Conservation (phyloP, 1,284 basidiomycete species). For the Polyporus tsugae region DNA sequence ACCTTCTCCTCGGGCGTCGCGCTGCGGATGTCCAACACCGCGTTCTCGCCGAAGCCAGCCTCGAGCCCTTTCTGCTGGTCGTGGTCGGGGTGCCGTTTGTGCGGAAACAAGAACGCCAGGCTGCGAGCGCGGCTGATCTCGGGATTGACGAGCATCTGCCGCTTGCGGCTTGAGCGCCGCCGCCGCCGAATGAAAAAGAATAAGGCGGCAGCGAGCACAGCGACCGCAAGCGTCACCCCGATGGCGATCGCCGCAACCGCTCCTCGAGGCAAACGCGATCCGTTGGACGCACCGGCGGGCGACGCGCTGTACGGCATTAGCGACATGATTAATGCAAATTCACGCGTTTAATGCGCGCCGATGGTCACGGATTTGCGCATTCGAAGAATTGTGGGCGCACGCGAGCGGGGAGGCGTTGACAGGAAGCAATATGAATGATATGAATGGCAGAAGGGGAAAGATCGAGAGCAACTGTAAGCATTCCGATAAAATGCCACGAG, state of each 20-base stretch:
- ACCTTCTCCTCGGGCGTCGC: conserved; percentile 33
- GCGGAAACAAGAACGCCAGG: conserved; percentile 36
- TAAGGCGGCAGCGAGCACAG: conserved; percentile 52
- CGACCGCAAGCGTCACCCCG: conserved; percentile 58
- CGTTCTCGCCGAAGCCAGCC: conserved; percentile 17
- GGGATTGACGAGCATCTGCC: conserved; percentile 40
- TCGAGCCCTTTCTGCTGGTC: conserved; percentile 30
- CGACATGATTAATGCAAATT: conserved; percentile 21
- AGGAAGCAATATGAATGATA: conserved; percentile 29
- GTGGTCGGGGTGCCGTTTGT: conserved; percentile 20
- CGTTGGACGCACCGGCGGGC: conserved; percentile 26
- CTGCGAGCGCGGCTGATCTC: conserved; percentile 34
- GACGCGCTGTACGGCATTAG: conserved; percentile 34
- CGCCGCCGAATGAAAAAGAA: conserved; percentile 55
- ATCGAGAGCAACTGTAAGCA: conserved; percentile 19
- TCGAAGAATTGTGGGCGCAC: conserved; percentile 1
- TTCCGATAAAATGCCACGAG: conserved; percentile 2
- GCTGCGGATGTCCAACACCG: conserved; percentile 39
- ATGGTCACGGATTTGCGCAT: neutral
- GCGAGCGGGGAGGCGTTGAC: conserved; percentile 19
- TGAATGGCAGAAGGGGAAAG: conserved; percentile 30
- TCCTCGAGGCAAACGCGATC: conserved; percentile 49
- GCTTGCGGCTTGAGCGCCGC: conserved; percentile 39
- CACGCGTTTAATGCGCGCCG: neutral
- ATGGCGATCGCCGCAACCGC: conserved; percentile 71